phyloP scores from a whole-genome alignment of 2,329 filamentous ascomycete species.

The Ophiosphaerella narmari region DNA sequence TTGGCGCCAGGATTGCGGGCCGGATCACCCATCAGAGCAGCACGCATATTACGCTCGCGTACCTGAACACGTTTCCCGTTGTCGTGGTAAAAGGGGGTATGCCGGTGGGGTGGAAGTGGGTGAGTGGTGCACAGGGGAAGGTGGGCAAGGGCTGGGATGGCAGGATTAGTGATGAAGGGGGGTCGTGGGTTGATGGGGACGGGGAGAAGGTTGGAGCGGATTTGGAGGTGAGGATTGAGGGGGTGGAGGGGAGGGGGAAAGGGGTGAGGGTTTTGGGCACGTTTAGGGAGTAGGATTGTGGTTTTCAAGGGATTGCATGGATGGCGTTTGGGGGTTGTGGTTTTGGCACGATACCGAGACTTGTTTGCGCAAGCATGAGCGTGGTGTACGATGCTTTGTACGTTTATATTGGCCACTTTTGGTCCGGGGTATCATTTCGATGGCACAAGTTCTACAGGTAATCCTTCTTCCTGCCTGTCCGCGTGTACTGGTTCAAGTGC shows the following conservation, averaged over 20 bases:
- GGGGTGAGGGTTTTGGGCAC: constrained; percentile 76
- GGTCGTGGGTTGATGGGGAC: constrained; percentile 74
- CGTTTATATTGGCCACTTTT: too few relatives aligned
- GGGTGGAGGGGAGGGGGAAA: constrained; percentile 82
- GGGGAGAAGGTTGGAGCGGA: constrained; percentile 60
- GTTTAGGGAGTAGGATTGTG: constrained; percentile 82
- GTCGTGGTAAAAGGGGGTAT: constrained; percentile 78
- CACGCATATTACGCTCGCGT: constrained; percentile 85
- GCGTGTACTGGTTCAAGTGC: constrained; percentile 93
- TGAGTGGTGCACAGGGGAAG: constrained; percentile 30
- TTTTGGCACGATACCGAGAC: too few relatives aligned
- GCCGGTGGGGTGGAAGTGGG: constrained; percentile 79
- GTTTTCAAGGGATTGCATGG: constrained; percentile 64
- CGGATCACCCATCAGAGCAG: constrained; percentile 85
- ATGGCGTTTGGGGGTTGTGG: constrained; percentile 26
- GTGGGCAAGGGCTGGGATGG: constrained; percentile 34
- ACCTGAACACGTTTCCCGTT: constrained; percentile 90
- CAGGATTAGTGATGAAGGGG: constrained; percentile 55
- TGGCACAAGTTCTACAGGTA: constrained; percentile 64
- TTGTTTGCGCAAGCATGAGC: too few relatives aligned
- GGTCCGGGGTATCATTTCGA: too few relatives aligned
- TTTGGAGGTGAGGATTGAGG: constrained; percentile 77
- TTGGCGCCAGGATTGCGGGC: constrained; percentile 76
- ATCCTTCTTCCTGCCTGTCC: constrained; percentile 93
- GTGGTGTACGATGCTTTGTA: too few relatives aligned